Base-by-base conservation (phyloP, 805 yeast genomes). In the Lipomyces spencermartinsiae region DNA sequence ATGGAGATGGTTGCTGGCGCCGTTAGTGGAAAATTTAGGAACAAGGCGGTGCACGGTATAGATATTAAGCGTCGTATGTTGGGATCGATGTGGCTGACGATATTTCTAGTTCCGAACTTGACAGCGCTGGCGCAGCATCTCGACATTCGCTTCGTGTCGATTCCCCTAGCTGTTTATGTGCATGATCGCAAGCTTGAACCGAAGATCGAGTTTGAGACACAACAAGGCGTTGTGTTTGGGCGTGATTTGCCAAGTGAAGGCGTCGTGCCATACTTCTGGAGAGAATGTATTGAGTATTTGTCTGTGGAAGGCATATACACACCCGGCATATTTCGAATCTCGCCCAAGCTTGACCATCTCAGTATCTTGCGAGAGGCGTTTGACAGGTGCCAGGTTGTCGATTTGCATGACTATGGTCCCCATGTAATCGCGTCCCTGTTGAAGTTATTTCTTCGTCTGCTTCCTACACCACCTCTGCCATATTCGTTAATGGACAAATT, bases 111-210 rank as follows among this genome's bases (percentile, higher is more conserved):
- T 14, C 66, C 62, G 25, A 57, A 69, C 49, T 77, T 89, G 46
- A 79, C 86, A n/a, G 87, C 84, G 49, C 80, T 89, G 56, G 84
- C 91, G 4, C 80, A 82, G 46, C 78, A 83, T 69, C 80, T 93
- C 29, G 97, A 93, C 77, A 86, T 94, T 56, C 89, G 96, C 2
- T 84, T 84, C 64, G 78, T 94, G 58, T 88, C 93, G 71, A 88
- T 94, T 55, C 88, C 93, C 1, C 83, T 93, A 55, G 85, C 87
- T 59, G 90, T 92, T 5, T 93, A 92, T 76, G 79, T 88, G 54
- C 88, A 89, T 74, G 90, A 92, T 73, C 83, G 83, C 66, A 83
- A 84, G 64, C 81, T 86, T 55, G 83, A 82, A 62, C 83, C 81
- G n/a, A 78, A 75, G 58, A 83, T 89, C 46, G 80, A 83, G 2